Percentiles rank a stretch among this genome's conserved stretches.
Evolutionary conservation across 495 filamentous ascomycete species (phyloP).

Genomic region (Penicillium lividum): DNA sequence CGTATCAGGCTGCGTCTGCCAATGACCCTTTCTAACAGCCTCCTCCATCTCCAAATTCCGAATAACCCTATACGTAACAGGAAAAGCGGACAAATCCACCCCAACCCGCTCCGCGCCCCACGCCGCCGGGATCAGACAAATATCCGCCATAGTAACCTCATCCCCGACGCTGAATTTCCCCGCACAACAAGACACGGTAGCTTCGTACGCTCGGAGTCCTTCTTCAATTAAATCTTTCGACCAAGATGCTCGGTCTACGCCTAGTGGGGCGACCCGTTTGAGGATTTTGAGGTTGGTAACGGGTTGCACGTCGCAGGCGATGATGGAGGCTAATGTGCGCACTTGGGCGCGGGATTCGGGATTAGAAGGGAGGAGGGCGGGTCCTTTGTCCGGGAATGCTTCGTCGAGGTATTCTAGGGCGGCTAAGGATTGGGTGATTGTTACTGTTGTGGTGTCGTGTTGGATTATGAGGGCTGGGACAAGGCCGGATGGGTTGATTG

Average conservation of each 20-base stretch:
- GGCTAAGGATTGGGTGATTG: conserved; percentile 53
- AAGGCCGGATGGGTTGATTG: conserved; percentile 49
- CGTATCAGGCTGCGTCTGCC: conserved; percentile 50
- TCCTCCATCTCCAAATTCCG: conserved; percentile 36
- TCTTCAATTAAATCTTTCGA: conserved; percentile 42
- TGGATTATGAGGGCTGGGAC: conserved; percentile 52
- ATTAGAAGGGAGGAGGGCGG: conserved; percentile 41
- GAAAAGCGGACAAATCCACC: conserved; percentile 44
- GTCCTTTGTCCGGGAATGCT: conserved; percentile 28
- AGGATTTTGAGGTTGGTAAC: conserved; percentile 50
- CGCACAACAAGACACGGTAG: conserved; percentile 29
- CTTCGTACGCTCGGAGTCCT: conserved; percentile 52
- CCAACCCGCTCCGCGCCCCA: conserved; percentile 52
- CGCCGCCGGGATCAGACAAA: conserved; percentile 52
- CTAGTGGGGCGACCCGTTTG: conserved; percentile 42
- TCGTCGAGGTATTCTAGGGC: conserved; percentile 58
- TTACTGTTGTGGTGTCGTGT: conserved; percentile 21
- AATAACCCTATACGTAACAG: conserved; percentile 40
- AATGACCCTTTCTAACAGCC: conserved; percentile 45
- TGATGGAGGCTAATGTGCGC: conserved; percentile 46
- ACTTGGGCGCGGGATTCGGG: conserved; percentile 37
- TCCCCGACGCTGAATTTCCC: conserved; percentile 54
- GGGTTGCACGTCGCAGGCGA: conserved; percentile 52
- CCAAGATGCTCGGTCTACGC: conserved; percentile 37
- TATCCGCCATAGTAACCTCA: conserved; percentile 51